A percentile compares a stretch with the other conserved stretches of the same genome.
Evolutionary conservation across 805 yeast genomes (phyloP).

Genomic region (Yarrowia deformans): DNA sequence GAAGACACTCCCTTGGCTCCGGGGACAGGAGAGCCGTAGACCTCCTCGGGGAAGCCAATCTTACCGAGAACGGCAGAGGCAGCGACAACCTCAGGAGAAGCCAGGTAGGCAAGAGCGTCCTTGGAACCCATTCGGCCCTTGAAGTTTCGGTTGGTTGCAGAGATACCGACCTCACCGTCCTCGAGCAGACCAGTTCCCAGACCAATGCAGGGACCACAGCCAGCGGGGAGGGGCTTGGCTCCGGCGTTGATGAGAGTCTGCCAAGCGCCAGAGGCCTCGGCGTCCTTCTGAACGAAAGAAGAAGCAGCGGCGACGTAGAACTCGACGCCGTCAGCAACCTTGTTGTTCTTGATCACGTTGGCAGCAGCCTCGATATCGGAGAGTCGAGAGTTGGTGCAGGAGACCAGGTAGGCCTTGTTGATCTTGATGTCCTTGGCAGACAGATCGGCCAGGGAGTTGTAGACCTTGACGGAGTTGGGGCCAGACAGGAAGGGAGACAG

Average conservation of each 20-base stretch:
- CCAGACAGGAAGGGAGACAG: conserved; percentile 92
- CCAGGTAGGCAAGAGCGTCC: conserved; percentile 94
- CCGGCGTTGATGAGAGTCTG: conserved; percentile 88
- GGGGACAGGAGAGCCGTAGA: conserved; percentile 64
- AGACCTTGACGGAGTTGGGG: conserved; percentile 95
- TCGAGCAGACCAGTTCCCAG: conserved; percentile 91
- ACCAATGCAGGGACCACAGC: conserved; percentile 99
- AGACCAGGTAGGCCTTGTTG: conserved; percentile 95
- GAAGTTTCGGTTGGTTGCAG: conserved; percentile 98
- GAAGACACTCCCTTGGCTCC: conserved; percentile 57
- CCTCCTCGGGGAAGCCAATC: conserved; percentile 91
- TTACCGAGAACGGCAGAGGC: conserved; percentile 96
- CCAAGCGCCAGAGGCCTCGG: conserved; percentile 94
- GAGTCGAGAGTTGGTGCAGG: conserved; percentile 94
- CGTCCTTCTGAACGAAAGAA: conserved; percentile 88
- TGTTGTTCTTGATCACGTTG: conserved; percentile 76
- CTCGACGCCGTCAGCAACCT: conserved; percentile 88
- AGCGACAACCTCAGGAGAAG: conserved; percentile 98
- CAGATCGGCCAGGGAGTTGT: conserved; percentile 77
- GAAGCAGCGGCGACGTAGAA: conserved; percentile 98
- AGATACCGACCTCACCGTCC: conserved; percentile 97
- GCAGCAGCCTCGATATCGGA: conserved; percentile 96
- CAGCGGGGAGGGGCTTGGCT: conserved; percentile 93
- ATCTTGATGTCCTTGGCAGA: conserved; percentile 75
- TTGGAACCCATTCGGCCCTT: conserved; percentile 99